A percentile compares a stretch with the other conserved stretches of the same genome.
Evolutionary conservation across 169 alveolate species (phyloP).

Genomic region (Eimeria tenella): DNA sequence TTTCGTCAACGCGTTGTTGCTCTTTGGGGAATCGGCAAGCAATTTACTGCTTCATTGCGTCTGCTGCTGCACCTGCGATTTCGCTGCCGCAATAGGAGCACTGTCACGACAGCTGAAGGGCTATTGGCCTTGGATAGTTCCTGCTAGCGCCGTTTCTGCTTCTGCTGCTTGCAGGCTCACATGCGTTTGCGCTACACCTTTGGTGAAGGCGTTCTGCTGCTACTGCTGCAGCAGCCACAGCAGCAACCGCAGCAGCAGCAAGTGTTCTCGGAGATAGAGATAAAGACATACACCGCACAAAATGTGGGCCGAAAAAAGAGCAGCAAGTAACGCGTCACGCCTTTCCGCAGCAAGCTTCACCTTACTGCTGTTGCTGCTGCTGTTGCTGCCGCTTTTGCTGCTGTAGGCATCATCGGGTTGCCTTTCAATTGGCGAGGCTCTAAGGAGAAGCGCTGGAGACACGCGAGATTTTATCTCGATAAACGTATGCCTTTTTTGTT

Average conservation of each 20-base stretch:
- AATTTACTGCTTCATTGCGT: neutral
- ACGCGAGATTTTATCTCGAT: neutral
- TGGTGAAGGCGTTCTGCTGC: constrained; percentile 18
- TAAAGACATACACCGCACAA: neutral
- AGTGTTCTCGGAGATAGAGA: constrained; percentile 1
- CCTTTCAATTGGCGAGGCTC: constrained; percentile 1
- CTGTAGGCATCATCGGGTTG: neutral
- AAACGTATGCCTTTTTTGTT: neutral
- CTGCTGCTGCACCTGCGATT: neutral
- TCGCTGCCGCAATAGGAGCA: too few species aligned
- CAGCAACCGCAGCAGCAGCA: constrained; percentile 21
- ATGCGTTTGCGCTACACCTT: constrained; percentile 16
- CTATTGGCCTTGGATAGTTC: neutral
- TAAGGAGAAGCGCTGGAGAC: constrained; percentile 3
- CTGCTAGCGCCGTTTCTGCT: neutral
- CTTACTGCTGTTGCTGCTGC: constrained; percentile 2
- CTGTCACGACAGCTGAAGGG: neutral
- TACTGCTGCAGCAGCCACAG: constrained; percentile 17
- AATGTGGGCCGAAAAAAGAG: neutral
- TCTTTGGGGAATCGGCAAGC: constrained; percentile 14
- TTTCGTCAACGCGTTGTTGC: constrained; percentile 12
- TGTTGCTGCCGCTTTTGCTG: constrained; percentile 9
- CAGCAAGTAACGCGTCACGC: neutral
- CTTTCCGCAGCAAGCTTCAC: neutral
- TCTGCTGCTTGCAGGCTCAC: constrained; percentile 6